Base-by-base conservation (phyloP, 2,329 filamentous ascomycete species). In the Aspergillus novofumigatus region DNA sequence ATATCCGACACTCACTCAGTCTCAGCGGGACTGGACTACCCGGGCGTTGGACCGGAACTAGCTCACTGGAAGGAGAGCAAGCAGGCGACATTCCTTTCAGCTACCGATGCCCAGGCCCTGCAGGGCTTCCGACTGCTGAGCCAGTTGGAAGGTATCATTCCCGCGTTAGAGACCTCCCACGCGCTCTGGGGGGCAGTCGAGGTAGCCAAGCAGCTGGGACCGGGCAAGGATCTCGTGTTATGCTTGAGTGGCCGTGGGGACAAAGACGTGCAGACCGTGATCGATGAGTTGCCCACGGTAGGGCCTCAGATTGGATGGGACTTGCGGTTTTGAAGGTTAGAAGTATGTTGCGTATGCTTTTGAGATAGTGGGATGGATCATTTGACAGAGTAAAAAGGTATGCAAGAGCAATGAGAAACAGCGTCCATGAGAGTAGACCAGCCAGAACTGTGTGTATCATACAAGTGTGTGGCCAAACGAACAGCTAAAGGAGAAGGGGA, bases 221-320 rank as follows among this genome's bases (percentile, higher is more conserved):
- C 90, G 76, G 91, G 84, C 50, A 80, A 96, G 76, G 90, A 97
- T 70, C 77, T 97, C 38, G 92, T 97, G 57, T 90, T 97, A 63
- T 97, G 92, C 76, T 72, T 97, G 45, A 93, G 89, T 72, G 93
- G 93, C 4, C 82, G 93, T 63, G 93, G 93, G 57, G 93, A 97
- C 76, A 97, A 97, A 84, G 94, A 97, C 71, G 93, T 97, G 59
- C 92, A 97, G 83, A 95, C 89, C 67, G 92, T 97, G 52, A 92
- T 93, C 1, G 92, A 96, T 70, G 90, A 94, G 78, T 75, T 97
- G 71, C 92, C 92, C 20, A 88, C 82, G 67, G 75, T 97, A 57
- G 91, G 92, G 0, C 92, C 92, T 14, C 80, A 88, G 78, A 96
- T 96, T 75, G 91, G 82, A 28, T 85, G 82, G 83, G 81, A 85